A percentile compares a stretch with the other conserved stretches of the same genome.
These are phyloP conservation scores for Tuber borchii DNA, from an alignment of 495 filamentous ascomycete species.

Conservation along the genomic window DNA sequence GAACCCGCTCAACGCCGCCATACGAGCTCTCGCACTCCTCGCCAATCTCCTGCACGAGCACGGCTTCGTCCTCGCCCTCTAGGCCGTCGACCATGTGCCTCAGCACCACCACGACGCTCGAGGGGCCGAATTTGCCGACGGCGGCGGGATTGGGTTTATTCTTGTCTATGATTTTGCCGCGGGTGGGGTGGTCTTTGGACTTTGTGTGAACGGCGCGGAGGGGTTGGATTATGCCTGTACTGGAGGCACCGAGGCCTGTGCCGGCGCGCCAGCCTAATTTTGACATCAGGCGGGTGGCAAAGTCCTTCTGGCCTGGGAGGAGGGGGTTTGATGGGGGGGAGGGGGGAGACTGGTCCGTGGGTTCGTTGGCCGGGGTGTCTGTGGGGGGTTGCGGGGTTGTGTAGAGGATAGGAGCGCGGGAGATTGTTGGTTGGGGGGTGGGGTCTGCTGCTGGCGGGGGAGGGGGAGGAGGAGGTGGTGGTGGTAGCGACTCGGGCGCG, in stretches of 20 bases:
- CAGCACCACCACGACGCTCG: conserved; percentile 73
- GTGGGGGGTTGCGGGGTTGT: conserved; percentile 55
- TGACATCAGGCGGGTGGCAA: conserved; percentile 76
- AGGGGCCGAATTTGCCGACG: conserved; percentile 62
- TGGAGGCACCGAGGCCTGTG: conserved; percentile 71
- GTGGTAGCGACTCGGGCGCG: conserved; percentile 39
- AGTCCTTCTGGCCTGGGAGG: conserved; percentile 73
- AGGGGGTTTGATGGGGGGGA: conserved; percentile 45
- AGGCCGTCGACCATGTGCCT: conserved; percentile 76
- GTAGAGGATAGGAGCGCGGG: conserved; percentile 81
- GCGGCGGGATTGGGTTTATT: conserved; percentile 46
- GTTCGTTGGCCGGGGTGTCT: conserved; percentile 49
- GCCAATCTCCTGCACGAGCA: conserved; percentile 89
- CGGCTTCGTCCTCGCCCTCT: conserved; percentile 57
- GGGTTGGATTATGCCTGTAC: conserved; percentile 73
- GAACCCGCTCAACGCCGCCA: conserved; percentile 76
- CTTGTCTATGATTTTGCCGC: conserved; percentile 74
- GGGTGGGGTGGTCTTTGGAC: conserved; percentile 67
- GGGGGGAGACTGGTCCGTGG: conserved; percentile 9
- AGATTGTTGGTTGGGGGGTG: conserved; percentile 54
- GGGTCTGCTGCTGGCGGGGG: conserved; percentile 43
- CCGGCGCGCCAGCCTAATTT: conserved; percentile 93
- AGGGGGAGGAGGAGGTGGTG: conserved; percentile 41
- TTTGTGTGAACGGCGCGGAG: conserved; percentile 75
- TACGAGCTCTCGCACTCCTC: conserved; percentile 87